These are phyloP conservation scores for Wickerhamomyces tratensis DNA, from an alignment of 805 yeast genomes.

Conservation along the genomic window DNA sequence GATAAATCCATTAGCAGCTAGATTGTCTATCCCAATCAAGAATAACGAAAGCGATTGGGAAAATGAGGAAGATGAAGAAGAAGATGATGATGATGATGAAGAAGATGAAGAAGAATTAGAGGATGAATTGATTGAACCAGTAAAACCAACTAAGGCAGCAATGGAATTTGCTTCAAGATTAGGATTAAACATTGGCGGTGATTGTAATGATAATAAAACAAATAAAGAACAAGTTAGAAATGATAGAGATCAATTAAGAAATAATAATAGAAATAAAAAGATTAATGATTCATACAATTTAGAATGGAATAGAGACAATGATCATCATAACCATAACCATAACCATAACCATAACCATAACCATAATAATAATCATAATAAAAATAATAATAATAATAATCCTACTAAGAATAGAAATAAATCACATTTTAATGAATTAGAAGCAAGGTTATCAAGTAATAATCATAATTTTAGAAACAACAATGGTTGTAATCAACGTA, in stretches of 20 bases:
- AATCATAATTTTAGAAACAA: too few relatives aligned
- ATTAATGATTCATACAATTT: background rate
- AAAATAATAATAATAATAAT: too few relatives aligned
- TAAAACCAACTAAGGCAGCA: constrained; percentile 12
- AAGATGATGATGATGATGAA: background rate
- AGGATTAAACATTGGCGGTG: background rate
- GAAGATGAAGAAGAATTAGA: constrained; percentile 4
- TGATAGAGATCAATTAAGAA: background rate
- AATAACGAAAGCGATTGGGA: constrained; percentile 5
- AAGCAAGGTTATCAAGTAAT: too few relatives aligned
- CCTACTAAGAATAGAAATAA: too few relatives aligned
- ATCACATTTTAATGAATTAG: too few relatives aligned
- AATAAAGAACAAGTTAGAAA: background rate
- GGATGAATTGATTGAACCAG: background rate
- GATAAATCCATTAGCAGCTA: background rate
- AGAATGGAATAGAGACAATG: background rate
- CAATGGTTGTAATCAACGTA: too few relatives aligned
- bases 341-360: too few relatives aligned
- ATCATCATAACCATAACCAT: too few relatives aligned
- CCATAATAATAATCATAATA: too few relatives aligned
- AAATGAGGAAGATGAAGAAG: constrained; percentile 3
- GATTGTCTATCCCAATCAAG: background rate
- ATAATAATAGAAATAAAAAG: background rate
- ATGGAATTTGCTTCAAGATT: constrained; percentile 4
- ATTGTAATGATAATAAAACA: background rate